A percentile compares a stretch with the other conserved stretches of the same genome.
phyloP scores from a whole-genome alignment of 352 stramenopile genomes.

The Phytophthora brassicae region DNA sequence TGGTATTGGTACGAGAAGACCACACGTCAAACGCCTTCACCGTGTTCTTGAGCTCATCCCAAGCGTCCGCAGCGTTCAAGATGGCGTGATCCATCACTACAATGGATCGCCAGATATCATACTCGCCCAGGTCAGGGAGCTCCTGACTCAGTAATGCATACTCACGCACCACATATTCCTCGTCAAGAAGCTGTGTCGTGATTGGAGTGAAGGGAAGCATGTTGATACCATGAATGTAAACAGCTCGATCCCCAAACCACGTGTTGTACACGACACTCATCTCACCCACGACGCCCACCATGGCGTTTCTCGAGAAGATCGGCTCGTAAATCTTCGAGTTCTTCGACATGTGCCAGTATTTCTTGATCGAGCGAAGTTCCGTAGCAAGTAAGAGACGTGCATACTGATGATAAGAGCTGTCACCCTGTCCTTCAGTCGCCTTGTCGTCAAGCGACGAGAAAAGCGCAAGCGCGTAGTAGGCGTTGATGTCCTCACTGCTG shows the following conservation, averaged over 20 bases:
- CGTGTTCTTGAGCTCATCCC: constrained; percentile 57
- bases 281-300: constrained; percentile 80
- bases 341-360: constrained; percentile 95
- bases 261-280: constrained; percentile 82
- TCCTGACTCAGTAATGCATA: constrained; percentile 55
- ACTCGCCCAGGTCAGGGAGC: constrained; percentile 34
- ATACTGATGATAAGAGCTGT: constrained; percentile 81
- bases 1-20: constrained; percentile 71
- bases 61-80: constrained; percentile 53
- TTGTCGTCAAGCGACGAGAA: constrained; percentile 67
- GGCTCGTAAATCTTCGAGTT: constrained; percentile 80
- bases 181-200: constrained; percentile 57
- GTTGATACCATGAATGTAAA: constrained; percentile 86
- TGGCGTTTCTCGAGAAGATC: constrained; percentile 71
- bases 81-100: constrained; percentile 77
- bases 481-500: constrained; percentile 95
- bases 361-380: constrained; percentile 92
- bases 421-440: constrained; percentile 19
- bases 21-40: constrained; percentile 69
- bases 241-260: constrained; percentile 74
- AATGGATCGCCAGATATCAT: constrained; percentile 77
- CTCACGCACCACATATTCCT: constrained; percentile 58
- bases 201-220: constrained; percentile 85
- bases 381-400: constrained; percentile 89
- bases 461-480: constrained; percentile 94